phyloP scores from a whole-genome alignment of 106 monocot genomes.

The Xerophyta viscosa region DNA sequence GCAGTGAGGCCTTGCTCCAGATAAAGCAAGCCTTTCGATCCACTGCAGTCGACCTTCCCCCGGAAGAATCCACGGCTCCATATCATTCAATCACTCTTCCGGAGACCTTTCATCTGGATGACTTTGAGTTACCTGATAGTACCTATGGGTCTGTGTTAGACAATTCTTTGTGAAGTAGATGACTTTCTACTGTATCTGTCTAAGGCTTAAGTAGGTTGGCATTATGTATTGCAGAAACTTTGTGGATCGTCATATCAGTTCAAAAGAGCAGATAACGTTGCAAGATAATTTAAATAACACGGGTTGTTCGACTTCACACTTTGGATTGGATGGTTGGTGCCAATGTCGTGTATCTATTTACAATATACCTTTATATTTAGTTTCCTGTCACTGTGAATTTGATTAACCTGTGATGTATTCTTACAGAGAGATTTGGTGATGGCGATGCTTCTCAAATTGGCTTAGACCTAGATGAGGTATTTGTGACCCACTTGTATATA shows the following conservation, averaged over 20 bases:
- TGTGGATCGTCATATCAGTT: constrained; percentile 93
- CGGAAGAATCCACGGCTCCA: constrained; percentile 98
- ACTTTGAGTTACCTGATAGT: constrained; percentile 93
- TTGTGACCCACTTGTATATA: no score
- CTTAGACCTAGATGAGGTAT: constrained; percentile 94
- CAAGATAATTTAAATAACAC: constrained; percentile 69
- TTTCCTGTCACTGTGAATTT: no score
- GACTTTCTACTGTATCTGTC: no score
- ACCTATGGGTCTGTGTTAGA: constrained; percentile 58
- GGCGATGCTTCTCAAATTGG: constrained; percentile 94
- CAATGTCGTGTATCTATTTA: neutral
- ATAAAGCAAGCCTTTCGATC: constrained; percentile 99
- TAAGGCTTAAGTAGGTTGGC: neutral
- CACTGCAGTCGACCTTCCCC: constrained; percentile 94
- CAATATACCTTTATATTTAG: no score
- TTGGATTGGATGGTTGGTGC: constrained; percentile 89
- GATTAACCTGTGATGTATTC: constrained; percentile 4
- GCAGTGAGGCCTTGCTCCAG: constrained; percentile 94
- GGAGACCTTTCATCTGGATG: constrained; percentile 99
- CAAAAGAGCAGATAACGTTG: constrained; percentile 97
- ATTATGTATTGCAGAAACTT: constrained; percentile 46
- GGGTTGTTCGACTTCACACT: constrained; percentile 65
- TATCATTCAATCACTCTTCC: constrained; percentile 99
- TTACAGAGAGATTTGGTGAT: constrained; percentile 96
- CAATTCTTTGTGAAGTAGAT: no score